Conservation (phyloP, 139 green algal species). For the Gonium pectorale region DNA sequence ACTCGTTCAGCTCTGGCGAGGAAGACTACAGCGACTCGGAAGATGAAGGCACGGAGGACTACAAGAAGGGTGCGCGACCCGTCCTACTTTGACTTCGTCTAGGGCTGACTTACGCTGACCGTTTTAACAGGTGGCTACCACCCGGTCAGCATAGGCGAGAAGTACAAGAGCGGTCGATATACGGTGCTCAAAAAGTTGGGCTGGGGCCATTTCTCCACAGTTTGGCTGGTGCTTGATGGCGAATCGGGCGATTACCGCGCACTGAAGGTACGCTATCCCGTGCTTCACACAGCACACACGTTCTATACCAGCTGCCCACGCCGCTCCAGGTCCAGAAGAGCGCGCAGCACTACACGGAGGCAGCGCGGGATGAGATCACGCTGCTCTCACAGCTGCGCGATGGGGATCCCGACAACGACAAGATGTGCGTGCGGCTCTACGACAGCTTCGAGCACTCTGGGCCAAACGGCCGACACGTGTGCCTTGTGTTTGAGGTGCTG, state of each 20-base stretch:
- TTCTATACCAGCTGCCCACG: too few species aligned
- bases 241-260: conserved; percentile 58
- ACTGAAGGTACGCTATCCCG: conserved; percentile 68
- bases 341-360: conserved; percentile 96
- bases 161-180: conserved; percentile 92
- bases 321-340: conserved; percentile 97
- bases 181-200: conserved; percentile 95
- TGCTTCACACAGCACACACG: too few species aligned
- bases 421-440: conserved; percentile 81
- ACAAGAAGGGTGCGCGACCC: conserved; percentile 52
- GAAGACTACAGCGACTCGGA: conserved; percentile 53
- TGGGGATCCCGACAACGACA: conserved; percentile 69
- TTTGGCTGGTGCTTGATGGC: conserved; percentile 92
- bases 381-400: conserved; percentile 86
- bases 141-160: conserved; percentile 90
- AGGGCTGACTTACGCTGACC: not conserved
- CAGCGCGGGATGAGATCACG: conserved; percentile 95
- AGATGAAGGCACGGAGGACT: conserved; percentile 57
- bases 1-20: conserved; percentile 69
- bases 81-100: not conserved
- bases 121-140: conserved; percentile 93
- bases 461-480: conserved; percentile 94
- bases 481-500: conserved; percentile 97
- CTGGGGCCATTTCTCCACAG: conserved; percentile 99
- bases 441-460: conserved; percentile 96